Evolutionary conservation across 768 basidiomycete genomes (phyloP).

Genomic region (Leccinellum luteum): DNA sequence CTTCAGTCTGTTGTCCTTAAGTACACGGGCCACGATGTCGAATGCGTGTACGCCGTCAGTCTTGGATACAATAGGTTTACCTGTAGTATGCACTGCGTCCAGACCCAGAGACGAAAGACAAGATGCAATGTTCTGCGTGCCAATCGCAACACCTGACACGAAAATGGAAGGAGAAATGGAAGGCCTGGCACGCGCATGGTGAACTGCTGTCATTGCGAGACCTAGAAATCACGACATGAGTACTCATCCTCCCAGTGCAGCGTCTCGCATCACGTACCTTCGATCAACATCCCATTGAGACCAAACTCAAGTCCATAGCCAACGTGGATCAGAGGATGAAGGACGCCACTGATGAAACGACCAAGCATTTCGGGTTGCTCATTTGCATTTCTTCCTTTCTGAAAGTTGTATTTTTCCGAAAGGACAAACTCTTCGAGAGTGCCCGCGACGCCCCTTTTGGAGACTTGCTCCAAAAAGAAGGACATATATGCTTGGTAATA

Average conservation of each 20-base stretch:
- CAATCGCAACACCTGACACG: neutral
- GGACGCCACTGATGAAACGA: slow-evolving; percentile 44
- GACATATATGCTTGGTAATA: slow-evolving; percentile 27
- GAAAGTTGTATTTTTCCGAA: slow-evolving; percentile 27
- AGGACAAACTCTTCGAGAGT: slow-evolving; percentile 31
- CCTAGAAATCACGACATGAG: slow-evolving; percentile 10
- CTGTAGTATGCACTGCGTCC: neutral
- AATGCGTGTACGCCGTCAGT: slow-evolving; percentile 35
- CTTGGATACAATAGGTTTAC: neutral
- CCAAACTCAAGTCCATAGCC: slow-evolving; percentile 65
- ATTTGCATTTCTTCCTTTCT: slow-evolving; percentile 6
- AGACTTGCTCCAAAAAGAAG: slow-evolving; percentile 23
- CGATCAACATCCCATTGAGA: slow-evolving; percentile 56
- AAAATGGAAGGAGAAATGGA: slow-evolving; percentile 10
- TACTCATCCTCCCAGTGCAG: neutral
- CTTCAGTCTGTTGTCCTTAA: slow-evolving; percentile 43
- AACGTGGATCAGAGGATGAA: slow-evolving; percentile 63
- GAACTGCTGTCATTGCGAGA: slow-evolving; percentile 23
- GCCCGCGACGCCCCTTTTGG: slow-evolving; percentile 12
- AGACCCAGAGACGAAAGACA: slow-evolving; percentile 10
- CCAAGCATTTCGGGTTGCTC: slow-evolving; percentile 51
- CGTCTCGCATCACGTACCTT: slow-evolving; percentile 41
- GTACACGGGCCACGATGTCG: slow-evolving; percentile 50
- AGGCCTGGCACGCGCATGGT: slow-evolving; percentile 40
- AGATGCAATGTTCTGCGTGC: slow-evolving; percentile 1